These are phyloP conservation scores for Rhodotorula sp. DNA, from an alignment of 1,284 basidiomycete genomes.

Conservation along the genomic window DNA sequence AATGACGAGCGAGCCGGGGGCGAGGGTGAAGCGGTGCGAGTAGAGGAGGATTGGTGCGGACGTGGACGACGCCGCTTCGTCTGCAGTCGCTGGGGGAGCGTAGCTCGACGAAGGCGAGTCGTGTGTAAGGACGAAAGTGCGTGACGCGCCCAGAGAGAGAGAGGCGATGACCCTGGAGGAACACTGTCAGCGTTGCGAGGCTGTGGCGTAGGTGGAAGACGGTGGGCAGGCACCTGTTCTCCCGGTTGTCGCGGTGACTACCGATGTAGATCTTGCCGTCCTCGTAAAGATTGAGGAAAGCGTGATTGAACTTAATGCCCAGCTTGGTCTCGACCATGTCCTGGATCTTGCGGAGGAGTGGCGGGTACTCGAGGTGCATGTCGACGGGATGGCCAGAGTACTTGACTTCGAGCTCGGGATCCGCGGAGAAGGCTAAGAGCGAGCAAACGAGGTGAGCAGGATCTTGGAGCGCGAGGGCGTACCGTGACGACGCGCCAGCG, in stretches of 20 bases:
- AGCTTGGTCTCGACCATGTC: constrained; percentile 50
- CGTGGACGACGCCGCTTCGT: neutral
- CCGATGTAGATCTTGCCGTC: constrained; percentile 51
- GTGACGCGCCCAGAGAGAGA: constrained; percentile 55
- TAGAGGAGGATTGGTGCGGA: constrained; percentile 22
- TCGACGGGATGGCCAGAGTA: constrained; percentile 54
- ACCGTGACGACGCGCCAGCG: constrained; percentile 43
- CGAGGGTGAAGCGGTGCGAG: constrained; percentile 42
- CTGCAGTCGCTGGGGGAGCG: neutral
- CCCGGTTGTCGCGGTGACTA: constrained; percentile 51
- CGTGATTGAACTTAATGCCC: constrained; percentile 56
- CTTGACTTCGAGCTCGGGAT: constrained; percentile 50
- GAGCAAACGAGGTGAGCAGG: too few relatives aligned
- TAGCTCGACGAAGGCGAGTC: constrained; percentile 41
- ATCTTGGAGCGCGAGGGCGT: too few relatives aligned
- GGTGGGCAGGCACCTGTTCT: constrained; percentile 46
- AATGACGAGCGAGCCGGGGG: constrained; percentile 55
- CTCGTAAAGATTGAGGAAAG: constrained; percentile 58
- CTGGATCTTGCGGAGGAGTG: constrained; percentile 51
- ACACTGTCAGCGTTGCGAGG: neutral
- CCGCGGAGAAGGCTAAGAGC: constrained; percentile 52
- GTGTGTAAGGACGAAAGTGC: constrained; percentile 57
- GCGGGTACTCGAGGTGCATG: constrained; percentile 54
- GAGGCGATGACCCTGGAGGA: constrained; percentile 55
- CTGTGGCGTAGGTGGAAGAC: constrained; percentile 26